Conservation (phyloP, 306 rosid genomes). For the Quillaja saponaria region DNA sequence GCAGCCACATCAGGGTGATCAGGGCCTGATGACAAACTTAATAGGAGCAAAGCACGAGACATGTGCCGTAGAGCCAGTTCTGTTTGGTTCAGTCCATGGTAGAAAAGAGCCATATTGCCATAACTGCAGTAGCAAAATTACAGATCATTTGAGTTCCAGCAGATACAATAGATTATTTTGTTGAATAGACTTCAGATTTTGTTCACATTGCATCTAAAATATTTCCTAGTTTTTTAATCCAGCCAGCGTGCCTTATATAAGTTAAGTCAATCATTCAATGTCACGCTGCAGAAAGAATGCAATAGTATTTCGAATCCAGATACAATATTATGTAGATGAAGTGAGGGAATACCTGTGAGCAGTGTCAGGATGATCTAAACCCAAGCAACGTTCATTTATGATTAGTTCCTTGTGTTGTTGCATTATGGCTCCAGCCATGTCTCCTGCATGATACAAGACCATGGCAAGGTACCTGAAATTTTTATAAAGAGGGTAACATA, state of each 20-base stretch:
- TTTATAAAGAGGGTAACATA: conserved; percentile 11
- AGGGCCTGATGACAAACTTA: conserved; percentile 94
- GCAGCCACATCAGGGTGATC: conserved; percentile 99
- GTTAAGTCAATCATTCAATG: background rate
- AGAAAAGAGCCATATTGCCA: conserved; percentile 97
- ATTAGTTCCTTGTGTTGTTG: conserved; percentile 97
- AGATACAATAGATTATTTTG: background rate
- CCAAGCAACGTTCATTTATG: conserved; percentile 94
- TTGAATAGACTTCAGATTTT: background rate
- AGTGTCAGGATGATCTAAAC: conserved; percentile 97
- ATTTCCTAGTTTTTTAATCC: conserved; percentile 2
- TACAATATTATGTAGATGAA: conserved; percentile 13
- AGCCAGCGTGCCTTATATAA: background rate
- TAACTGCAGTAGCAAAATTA: conserved; percentile 61
- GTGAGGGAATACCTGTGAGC: conserved; percentile 76
- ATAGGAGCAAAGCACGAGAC: conserved; percentile 92
- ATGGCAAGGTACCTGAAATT: conserved; percentile 95
- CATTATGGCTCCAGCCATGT: conserved; percentile 95
- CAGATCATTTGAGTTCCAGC: conserved; percentile 25
- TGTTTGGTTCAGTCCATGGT: conserved; percentile 93
- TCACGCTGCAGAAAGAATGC: background rate
- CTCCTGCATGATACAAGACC: conserved; percentile 99
- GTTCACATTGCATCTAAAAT: background rate
- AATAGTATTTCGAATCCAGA: conserved; percentile 27
- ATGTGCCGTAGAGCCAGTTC: conserved; percentile 94